These are phyloP conservation scores for Rhizopogon vesiculosus DNA, from an alignment of 768 basidiomycete genomes.

Conservation along the genomic window DNA sequence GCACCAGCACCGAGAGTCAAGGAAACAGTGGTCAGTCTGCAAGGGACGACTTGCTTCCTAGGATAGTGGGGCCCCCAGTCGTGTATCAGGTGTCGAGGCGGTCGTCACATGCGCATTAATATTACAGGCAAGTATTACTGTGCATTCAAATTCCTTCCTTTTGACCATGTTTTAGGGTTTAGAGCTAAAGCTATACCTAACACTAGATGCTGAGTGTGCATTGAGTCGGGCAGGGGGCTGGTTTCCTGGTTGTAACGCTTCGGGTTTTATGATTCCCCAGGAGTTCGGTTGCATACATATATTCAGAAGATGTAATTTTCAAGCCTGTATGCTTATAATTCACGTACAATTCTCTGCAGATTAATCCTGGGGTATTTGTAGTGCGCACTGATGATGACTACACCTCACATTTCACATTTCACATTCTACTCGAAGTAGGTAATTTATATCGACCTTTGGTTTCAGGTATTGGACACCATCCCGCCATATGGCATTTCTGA, in stretches of 20 bases:
- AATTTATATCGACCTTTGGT: no score
- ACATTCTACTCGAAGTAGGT: no score
- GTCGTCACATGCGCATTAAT: neutral
- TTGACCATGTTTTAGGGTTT: neutral
- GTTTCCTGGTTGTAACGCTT: neutral
- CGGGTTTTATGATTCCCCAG: neutral
- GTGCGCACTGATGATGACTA: no score
- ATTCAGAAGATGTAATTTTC: neutral
- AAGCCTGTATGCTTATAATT: neutral
- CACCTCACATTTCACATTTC: no score
- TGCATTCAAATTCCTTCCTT: no score
- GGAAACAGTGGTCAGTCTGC: slow-evolving; percentile 2
- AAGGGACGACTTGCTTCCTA: neutral
- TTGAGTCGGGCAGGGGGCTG: neutral
- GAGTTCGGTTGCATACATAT: neutral
- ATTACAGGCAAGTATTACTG: neutral
- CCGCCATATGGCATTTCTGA: no score
- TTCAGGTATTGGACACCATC: no score
- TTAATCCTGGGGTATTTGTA: neutral
- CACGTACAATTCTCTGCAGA: neutral
- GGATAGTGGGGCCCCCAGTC: neutral
- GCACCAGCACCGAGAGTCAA: slow-evolving; percentile 4
- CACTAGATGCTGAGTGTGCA: neutral
- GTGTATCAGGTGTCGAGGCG: neutral
- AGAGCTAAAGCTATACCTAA: neutral